Evolutionary conservation across 2,329 filamentous ascomycete genomes (phyloP).

Genomic region (Penicillium sp.): DNA sequence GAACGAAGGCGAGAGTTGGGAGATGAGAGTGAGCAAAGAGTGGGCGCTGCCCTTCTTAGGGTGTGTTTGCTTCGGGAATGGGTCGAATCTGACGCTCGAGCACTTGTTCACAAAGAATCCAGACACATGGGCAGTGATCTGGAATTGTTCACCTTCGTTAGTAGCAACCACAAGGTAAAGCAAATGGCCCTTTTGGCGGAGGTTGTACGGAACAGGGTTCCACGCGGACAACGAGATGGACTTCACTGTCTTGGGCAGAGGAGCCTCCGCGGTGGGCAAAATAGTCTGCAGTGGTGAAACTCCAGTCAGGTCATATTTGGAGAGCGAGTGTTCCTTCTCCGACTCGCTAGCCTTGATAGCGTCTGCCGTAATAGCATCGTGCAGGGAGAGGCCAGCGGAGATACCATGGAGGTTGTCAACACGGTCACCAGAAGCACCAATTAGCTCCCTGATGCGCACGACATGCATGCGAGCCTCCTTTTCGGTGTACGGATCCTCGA

Average conservation of each 20-base stretch:
- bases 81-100: constrained; percentile 90
- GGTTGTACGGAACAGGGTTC: constrained; percentile 90
- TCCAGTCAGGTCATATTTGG: constrained; percentile 68
- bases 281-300: constrained; percentile 61
- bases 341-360: constrained; percentile 37
- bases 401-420: constrained; percentile 81
- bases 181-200: constrained; percentile 83
- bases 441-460: constrained; percentile 79
- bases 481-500: constrained; percentile 95
- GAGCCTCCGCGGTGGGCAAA: constrained; percentile 57
- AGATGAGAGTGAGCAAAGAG: constrained; percentile 73
- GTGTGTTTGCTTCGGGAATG: constrained; percentile 62
- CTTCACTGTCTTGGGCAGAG: constrained; percentile 83
- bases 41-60: constrained; percentile 70
- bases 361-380: constrained; percentile 59
- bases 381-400: constrained; percentile 72
- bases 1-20: constrained; percentile 75
- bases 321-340: constrained; percentile 48
- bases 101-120: constrained; percentile 98
- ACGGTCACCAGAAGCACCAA: constrained; percentile 81
- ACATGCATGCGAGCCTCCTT: constrained; percentile 95
- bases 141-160: constrained; percentile 87
- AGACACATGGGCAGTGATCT: constrained; percentile 85
- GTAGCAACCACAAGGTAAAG: constrained; percentile 83
- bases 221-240: constrained; percentile 78